phyloP scores from a whole-genome alignment of 192 early-diverging fungal species.

The Coemansia sp. region DNA sequence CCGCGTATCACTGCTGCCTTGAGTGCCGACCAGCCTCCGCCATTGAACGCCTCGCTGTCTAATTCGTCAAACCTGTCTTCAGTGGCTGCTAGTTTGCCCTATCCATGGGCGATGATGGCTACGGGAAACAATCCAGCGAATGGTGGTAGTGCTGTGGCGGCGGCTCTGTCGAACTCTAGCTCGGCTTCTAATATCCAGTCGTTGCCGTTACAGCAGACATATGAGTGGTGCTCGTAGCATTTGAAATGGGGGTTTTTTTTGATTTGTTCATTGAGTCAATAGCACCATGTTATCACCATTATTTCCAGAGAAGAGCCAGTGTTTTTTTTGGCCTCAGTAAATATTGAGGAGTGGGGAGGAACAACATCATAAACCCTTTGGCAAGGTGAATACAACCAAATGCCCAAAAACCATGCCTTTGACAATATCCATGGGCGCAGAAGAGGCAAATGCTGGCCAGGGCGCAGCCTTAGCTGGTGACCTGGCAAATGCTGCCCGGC shows the following conservation, averaged over 20 bases:
- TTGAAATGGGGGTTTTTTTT: neutral
- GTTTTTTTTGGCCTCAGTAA: too few species aligned
- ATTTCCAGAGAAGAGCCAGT: too few species aligned
- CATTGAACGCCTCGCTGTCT: neutral
- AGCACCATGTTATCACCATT: too few species aligned
- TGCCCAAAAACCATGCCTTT: too few species aligned
- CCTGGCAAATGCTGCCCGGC: too few species aligned
- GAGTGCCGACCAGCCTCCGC: neutral
- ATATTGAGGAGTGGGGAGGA: too few species aligned
- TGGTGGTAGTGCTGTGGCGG: neutral
- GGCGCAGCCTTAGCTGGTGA: too few species aligned
- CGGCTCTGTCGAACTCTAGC: neutral
- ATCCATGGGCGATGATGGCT: constrained; percentile 9
- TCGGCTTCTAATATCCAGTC: constrained; percentile 7
- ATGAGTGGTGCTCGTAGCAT: constrained; percentile 7
- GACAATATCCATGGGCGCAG: too few species aligned
- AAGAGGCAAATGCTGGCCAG: too few species aligned
- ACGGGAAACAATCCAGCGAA: neutral
- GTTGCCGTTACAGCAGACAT: neutral
- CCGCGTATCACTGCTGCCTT: neutral
- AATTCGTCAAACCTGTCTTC: neutral
- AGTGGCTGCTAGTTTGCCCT: neutral
- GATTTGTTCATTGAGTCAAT: too few species aligned
- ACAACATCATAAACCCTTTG: too few species aligned
- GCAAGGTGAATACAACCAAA: too few species aligned